These are phyloP conservation scores for Pseudopyricularia cyperi DNA, from an alignment of 2,329 filamentous ascomycete genomes.

Conservation along the genomic window DNA sequence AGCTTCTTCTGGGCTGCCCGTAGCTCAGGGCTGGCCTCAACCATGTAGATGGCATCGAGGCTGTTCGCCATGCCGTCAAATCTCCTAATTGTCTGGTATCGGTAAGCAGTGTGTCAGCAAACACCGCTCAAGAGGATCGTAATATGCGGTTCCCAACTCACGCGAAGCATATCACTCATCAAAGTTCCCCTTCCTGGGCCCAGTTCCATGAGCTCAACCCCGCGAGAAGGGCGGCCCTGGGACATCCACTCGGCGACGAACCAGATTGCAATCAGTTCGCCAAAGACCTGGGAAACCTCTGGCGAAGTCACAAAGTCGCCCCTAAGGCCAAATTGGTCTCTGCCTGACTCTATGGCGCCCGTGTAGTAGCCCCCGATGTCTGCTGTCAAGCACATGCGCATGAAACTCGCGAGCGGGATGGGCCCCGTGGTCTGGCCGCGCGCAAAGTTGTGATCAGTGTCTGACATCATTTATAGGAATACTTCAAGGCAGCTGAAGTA, in stretches of 20 bases:
- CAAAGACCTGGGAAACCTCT: conserved; percentile 95
- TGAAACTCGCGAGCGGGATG: conserved; percentile 83
- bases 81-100: conserved; percentile 59
- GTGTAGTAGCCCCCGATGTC: conserved; percentile 92
- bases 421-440: conserved; percentile 57
- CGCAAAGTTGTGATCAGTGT: neutral
- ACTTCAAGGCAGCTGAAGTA: neutral
- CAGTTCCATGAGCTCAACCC: conserved; percentile 84
- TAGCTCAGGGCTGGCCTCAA: conserved; percentile 80
- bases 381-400: conserved; percentile 95
- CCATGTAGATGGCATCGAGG: conserved; percentile 81
- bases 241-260: conserved; percentile 93
- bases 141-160: conserved; percentile 29
- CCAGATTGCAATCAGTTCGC: conserved; percentile 89
- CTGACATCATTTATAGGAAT: neutral
- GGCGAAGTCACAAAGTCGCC: conserved; percentile 96
- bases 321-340: conserved; percentile 82
- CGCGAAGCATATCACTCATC: conserved; percentile 91
- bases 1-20: conserved; percentile 66
- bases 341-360: conserved; percentile 48
- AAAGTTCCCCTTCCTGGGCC: conserved; percentile 88
- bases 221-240: conserved; percentile 60
- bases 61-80: conserved; percentile 67
- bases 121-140: neutral
- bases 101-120: neutral